Evolutionary conservation across 495 filamentous ascomycete genomes (phyloP), one percentile per base, ranked within the genome.

Genomic region (Aspergillus kassunensis): DNA sequence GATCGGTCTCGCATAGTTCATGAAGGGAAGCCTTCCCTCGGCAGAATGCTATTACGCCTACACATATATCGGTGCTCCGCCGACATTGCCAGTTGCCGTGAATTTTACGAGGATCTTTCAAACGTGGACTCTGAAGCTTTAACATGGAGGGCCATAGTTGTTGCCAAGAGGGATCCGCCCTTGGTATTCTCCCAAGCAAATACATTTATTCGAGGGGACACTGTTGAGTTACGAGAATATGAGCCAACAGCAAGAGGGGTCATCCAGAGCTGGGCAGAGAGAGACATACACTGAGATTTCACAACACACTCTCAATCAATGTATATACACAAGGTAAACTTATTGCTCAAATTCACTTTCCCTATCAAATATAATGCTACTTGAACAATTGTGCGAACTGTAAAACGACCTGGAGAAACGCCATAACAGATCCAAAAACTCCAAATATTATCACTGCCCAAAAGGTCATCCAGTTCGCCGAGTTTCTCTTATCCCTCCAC

Each of bases 1-100:
- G 70, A 76, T 31, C 58, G 60, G 4, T 53, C 55, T 13, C 71
- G 66, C 47, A 70, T 76, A 24, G 12, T 55, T 11, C 58, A 53
- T 2, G 59, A 77, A 31, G 73, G 71, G 0, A 75, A 71, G 45
- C 59, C 62, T 0, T 72, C 70, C 12, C 60, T 79, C 16, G 71
- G 66, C 23, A 53, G 56, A 11, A 66, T 78, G 63, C 64, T 79
- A 9, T 52, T 70, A 21, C 59, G 55, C 10, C 53, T 78, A 15
- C 73, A 80, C 49, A 74, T 76, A 31, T 74, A 71, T 48, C 70
- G 71, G 7, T 77, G 63, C 45, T 78, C 74, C n/a, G 76, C 73
- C 1, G 70, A 79, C 51, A 63, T 66, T 2, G 44, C 59, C 4
- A 51, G 50, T 19, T 73, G 71, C 44, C 59, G 64, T 2, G 42